Conservation (phyloP, 192 early-diverging fungal genomes). For the Phlyctochytrium planicorne region DNA sequence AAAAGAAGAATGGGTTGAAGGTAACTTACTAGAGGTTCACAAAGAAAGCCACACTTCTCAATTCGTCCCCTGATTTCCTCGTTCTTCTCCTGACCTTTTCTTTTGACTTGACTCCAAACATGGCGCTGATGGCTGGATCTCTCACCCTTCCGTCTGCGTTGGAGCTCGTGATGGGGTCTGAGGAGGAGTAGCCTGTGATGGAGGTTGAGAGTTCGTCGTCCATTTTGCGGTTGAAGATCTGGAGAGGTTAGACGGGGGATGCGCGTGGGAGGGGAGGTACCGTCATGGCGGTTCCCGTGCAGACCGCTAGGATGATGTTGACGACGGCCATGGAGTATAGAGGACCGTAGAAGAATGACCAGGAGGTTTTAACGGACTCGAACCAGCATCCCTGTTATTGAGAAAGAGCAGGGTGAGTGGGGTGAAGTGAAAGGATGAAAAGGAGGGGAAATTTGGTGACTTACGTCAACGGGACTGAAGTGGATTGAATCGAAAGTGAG, state of each 20-base stretch:
- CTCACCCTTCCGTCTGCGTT: too few relatives aligned
- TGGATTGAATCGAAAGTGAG: neutral
- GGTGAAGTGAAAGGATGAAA: too few relatives aligned
- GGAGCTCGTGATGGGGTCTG: neutral
- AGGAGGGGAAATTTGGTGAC: too few relatives aligned
- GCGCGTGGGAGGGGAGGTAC: neutral
- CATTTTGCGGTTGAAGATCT: neutral
- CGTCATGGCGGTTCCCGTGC: neutral
- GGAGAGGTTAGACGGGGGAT: neutral
- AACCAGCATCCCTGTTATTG: constrained; percentile 8
- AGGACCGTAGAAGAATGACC: constrained; percentile 2
- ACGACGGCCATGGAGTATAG: neutral
- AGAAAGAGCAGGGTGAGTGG: neutral
- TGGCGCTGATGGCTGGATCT: too few relatives aligned
- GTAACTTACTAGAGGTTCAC: neutral
- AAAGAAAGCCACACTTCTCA: neutral
- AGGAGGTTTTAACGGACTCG: neutral
- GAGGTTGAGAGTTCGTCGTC: neutral
- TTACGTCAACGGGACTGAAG: neutral
- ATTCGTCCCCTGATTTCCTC: neutral
- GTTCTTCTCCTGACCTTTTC: neutral
- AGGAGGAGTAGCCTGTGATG: neutral
- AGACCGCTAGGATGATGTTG: constrained; percentile 5
- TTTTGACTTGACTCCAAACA: too few relatives aligned
- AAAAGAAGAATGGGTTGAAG: too few relatives aligned